Evolutionary conservation across 1,284 basidiomycete genomes (phyloP), one percentile per base, ranked within the genome.

Genomic region (Leucoagaricus sp.): DNA sequence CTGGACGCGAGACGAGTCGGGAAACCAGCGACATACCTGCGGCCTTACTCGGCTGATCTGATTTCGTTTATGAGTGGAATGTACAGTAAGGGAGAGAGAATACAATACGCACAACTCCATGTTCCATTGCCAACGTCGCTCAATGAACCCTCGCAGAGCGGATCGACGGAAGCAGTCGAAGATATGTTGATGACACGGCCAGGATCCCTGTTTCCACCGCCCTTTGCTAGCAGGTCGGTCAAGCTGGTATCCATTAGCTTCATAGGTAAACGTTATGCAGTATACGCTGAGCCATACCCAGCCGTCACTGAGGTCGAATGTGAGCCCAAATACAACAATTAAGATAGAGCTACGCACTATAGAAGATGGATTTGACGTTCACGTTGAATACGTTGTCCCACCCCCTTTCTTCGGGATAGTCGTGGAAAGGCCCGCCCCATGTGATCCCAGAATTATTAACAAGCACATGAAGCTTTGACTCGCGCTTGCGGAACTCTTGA

Each of bases 311-410:
- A 13, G 4, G 2, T 10, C 15, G 38, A 21, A 23, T 15, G 26
- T n/a, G n/a, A n/a, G n/a, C n/a, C n/a, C n/a, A n/a, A n/a, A n/a
- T n/a, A n/a, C n/a, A n/a, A n/a, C n/a, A n/a, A n/a, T n/a, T n/a
- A n/a, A n/a, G n/a, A n/a, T 23, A 49, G 31, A 31, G 52, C 26
- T 6, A 72, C 85, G 57, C 57, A 91, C 89, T 76, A 70, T 91
- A 93, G 65, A 91, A 93, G 36, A 89, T 77, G 60, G 86, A 84
- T 75, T 94, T 93, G 47, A 93, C 86, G 63, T 93, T 93, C 49
- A 92, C 79, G 15, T 83, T 82, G 69, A 93, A 82, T 33, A 93
- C 75, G 33, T 87, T 85, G 65, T 95, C 92, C 93, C 93, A 95
- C 1, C 93, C 93, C 59, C 83, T 85, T 60, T 83, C 82, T 68